A percentile compares a stretch with the other conserved stretches of the same genome.
Conservation (phyloP, 2,329 filamentous ascomycete species). For the Amesomyces nigricolor region DNA sequence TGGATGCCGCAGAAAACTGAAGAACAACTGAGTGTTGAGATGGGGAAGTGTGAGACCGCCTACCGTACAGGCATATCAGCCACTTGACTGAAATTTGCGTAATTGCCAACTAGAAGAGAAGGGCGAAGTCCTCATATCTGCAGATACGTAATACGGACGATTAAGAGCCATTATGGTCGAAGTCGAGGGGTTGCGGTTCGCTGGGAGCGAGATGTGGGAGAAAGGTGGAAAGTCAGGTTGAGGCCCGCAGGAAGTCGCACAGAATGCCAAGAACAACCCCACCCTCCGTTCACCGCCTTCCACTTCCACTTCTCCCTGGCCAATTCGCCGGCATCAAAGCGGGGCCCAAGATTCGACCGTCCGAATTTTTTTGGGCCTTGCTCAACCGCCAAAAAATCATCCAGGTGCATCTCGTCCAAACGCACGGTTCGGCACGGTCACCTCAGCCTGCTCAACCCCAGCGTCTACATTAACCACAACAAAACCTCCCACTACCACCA, state of each 20-base stretch:
- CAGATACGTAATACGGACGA: no score
- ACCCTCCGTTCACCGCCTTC: background rate
- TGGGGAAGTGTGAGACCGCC: no score
- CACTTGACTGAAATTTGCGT: no score
- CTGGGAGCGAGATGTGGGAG: no score
- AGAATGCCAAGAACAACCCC: background rate
- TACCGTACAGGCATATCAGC: no score
- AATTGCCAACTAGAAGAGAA: no score
- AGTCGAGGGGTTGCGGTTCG: background rate
- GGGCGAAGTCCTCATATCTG: no score
- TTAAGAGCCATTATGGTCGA: no score
- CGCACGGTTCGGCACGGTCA: background rate
- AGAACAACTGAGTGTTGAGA: no score
- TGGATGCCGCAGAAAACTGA: no score
- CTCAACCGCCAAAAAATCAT: conserved; percentile 3
- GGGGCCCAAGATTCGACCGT: conserved; percentile 5
- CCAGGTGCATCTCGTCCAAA: background rate
- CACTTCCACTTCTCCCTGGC: conserved; percentile 1
- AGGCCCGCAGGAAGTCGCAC: no score
- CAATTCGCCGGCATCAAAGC: background rate
- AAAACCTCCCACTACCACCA: background rate
- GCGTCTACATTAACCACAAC: conserved; percentile 2
- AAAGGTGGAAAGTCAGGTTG: no score
- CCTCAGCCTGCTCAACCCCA: background rate
- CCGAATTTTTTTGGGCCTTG: conserved; percentile 13